Conservation (phyloP, 1,139 yeast species). For the Debaryomyces nepalensis region DNA sequence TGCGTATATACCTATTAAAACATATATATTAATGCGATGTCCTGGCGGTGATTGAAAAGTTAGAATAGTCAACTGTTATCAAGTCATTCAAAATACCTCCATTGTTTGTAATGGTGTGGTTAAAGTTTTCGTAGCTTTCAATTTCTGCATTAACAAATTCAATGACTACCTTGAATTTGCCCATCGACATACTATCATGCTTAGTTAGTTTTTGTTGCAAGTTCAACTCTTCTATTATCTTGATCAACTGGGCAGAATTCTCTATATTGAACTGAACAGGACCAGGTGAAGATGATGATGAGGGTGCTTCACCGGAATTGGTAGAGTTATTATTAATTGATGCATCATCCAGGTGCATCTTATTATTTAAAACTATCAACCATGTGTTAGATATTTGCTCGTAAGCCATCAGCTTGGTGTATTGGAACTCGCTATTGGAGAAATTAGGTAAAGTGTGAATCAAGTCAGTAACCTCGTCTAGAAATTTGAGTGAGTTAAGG, state of each 20-base stretch:
- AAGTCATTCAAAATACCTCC: slow-evolving; percentile 40
- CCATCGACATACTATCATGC: slow-evolving; percentile 63
- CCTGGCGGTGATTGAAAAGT: slow-evolving; percentile 32
- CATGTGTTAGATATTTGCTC: slow-evolving; percentile 83
- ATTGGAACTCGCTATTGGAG: slow-evolving; percentile 70
- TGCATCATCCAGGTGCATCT: slow-evolving; percentile 22
- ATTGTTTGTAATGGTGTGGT: slow-evolving; percentile 23
- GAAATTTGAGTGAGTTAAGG: slow-evolving; percentile 62
- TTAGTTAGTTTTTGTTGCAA: slow-evolving; percentile 53
- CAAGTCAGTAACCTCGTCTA: slow-evolving; percentile 67
- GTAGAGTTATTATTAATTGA: slow-evolving; percentile 12
- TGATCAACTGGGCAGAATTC: slow-evolving; percentile 32
- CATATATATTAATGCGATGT: slow-evolving; percentile 19
- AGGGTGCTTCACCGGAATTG: slow-evolving; percentile 6
- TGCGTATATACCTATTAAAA: slow-evolving; percentile 6
- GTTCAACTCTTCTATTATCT: slow-evolving; percentile 39
- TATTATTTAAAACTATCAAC: slow-evolving; percentile 61
- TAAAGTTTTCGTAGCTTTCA: slow-evolving; percentile 31
- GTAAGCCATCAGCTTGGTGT: slow-evolving; percentile 71
- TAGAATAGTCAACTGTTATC: slow-evolving; percentile 53
- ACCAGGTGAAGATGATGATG: slow-evolving; percentile 11
- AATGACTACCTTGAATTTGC: slow-evolving; percentile 51
- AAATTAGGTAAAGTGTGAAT: slow-evolving; percentile 76
- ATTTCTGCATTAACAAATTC: slow-evolving; percentile 50
- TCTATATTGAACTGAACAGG: slow-evolving; percentile 19